Evolutionary conservation across 805 yeast genomes (phyloP).

Genomic region (Saturnispora sekii): DNA sequence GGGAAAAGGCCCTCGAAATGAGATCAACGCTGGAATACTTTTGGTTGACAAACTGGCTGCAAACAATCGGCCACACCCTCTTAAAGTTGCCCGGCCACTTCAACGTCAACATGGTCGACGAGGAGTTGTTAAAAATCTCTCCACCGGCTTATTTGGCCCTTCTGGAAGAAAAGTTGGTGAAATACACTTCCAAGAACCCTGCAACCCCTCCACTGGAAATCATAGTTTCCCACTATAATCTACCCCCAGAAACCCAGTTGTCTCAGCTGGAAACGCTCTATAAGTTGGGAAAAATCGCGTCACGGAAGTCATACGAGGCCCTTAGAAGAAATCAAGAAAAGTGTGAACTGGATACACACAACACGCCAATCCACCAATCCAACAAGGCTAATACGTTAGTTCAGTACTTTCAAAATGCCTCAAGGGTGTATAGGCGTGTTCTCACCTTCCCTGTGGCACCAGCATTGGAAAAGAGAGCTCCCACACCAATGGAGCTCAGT

Average conservation of each 20-base stretch:
- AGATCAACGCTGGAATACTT: constrained; percentile 4
- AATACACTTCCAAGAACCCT: constrained; percentile 1
- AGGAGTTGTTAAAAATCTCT: constrained; percentile 42
- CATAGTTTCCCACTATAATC: constrained; percentile 1
- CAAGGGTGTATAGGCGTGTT: constrained; percentile 3
- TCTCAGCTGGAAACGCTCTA: background rate
- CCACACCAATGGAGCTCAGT: background rate
- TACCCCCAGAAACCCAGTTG: background rate
- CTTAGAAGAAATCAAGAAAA: constrained; percentile 4
- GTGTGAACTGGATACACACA: background rate
- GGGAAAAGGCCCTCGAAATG: background rate
- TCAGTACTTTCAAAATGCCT: constrained; percentile 10
- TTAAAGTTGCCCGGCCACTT: constrained; percentile 44
- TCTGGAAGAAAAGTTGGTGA: constrained; percentile 33
- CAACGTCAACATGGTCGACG: constrained; percentile 52
- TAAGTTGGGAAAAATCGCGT: constrained; percentile 5
- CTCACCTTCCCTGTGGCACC: background rate
- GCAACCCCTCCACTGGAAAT: background rate
- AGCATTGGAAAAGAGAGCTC: background rate
- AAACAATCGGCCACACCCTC: constrained; percentile 14
- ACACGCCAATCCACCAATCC: constrained; percentile 3
- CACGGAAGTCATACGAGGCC: constrained; percentile 5
- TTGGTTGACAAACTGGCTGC: constrained; percentile 7
- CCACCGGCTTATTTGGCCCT: constrained; percentile 33
- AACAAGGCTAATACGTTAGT: background rate